These are phyloP conservation scores for Trichosporon sp. DNA, from an alignment of 1,284 basidiomycete genomes.

Conservation along the genomic window DNA sequence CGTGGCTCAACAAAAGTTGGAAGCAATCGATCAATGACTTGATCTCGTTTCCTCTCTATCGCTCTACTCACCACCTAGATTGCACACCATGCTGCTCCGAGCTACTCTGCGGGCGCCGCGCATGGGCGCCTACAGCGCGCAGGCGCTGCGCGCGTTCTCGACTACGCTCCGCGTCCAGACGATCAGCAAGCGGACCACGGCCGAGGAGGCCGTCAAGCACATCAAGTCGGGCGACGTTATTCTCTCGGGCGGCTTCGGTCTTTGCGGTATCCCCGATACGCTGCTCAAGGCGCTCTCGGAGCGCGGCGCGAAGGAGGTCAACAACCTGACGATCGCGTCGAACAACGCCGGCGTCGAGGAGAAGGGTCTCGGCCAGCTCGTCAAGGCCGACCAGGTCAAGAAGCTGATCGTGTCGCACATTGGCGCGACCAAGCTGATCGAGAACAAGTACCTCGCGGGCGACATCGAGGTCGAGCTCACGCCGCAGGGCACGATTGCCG, in stretches of 20 bases:
- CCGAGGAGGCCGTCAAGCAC: slow-evolving; percentile 12
- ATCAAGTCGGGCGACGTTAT: slow-evolving; percentile 47
- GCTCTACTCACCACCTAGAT: neutral
- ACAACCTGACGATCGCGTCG: slow-evolving; percentile 11
- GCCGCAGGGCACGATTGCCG: slow-evolving; percentile 65
- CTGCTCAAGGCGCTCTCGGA: slow-evolving; percentile 16
- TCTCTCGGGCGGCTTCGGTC: slow-evolving; percentile 21
- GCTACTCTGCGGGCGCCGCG: neutral
- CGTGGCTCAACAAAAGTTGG: neutral
- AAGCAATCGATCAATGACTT: too few relatives aligned
- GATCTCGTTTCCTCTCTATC: neutral
- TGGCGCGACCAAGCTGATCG: slow-evolving; percentile 53
- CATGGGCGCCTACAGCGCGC: neutral
- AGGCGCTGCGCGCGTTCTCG: neutral
- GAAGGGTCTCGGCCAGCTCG: slow-evolving; percentile 57
- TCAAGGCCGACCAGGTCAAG: slow-evolving; percentile 64
- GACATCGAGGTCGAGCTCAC: slow-evolving; percentile 74
- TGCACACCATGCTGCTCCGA: slow-evolving; percentile 1
- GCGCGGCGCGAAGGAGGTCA: slow-evolving; percentile 10
- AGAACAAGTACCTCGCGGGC: slow-evolving; percentile 65
- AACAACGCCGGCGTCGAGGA: slow-evolving; percentile 22
- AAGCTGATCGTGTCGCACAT: slow-evolving; percentile 87
- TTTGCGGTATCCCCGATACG: slow-evolving; percentile 21
- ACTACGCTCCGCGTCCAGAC: neutral
- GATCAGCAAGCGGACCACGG: slow-evolving; percentile 1